These are phyloP conservation scores for Fusarium udum DNA, from an alignment of 2,329 filamentous ascomycete genomes.

Conservation along the genomic window DNA sequence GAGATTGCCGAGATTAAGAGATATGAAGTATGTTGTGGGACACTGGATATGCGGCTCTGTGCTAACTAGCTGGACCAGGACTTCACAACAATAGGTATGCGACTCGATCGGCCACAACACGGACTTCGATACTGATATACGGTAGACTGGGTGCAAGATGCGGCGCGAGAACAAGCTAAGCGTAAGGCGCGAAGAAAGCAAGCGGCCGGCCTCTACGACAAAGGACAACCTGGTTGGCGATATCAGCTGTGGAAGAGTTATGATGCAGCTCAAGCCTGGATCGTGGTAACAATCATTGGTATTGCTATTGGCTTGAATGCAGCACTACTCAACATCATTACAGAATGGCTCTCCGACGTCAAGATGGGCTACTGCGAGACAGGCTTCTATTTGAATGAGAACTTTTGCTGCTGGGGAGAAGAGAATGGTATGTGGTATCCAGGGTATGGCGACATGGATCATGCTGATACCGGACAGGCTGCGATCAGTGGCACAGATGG, in stretches of 20 bases:
- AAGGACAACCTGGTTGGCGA: constrained; percentile 78
- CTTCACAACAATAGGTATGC: constrained; percentile 88
- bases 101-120: constrained; percentile 13
- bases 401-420: constrained; percentile 97
- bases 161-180: constrained; percentile 85
- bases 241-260: constrained; percentile 86
- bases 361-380: constrained; percentile 97
- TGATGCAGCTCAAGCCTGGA: constrained; percentile 97
- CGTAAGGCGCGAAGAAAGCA: constrained; percentile 79
- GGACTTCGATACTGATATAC: constrained; percentile 44
- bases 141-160: constrained; percentile 96
- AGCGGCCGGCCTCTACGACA: constrained; percentile 76
- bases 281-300: constrained; percentile 93
- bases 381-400: constrained; percentile 96
- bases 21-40: constrained; percentile 73
- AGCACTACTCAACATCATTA: constrained; percentile 91
- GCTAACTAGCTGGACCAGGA: constrained; percentile 60
- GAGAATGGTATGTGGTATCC: constrained; percentile 69
- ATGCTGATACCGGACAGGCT: constrained; percentile 63
- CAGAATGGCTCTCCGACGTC: constrained; percentile 95
- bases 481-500: constrained; percentile 90
- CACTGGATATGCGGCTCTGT: constrained; percentile 7
- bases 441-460: background rate
- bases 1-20: constrained; percentile 98
- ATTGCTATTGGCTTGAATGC: constrained; percentile 94